Base-by-base conservation (phyloP, 768 basidiomycete genomes). In the Sutorius australiensis region DNA sequence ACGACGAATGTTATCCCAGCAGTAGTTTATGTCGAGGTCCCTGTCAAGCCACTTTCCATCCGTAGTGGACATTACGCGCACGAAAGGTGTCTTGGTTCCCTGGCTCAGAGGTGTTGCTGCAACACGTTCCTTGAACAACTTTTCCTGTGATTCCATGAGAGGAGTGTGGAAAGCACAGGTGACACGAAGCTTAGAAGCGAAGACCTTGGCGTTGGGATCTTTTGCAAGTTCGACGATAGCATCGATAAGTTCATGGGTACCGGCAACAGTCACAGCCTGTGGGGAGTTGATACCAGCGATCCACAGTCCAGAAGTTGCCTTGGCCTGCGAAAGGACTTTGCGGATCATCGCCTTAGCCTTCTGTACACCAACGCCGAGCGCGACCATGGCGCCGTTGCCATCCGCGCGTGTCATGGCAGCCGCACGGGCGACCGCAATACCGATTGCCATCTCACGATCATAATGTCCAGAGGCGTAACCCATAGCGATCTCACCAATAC, bases 391-490 rank as follows among this genome's bases (percentile, higher is more conserved):
- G 4, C 72, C 71, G 31, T 73, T 72, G 8, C 65, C 67, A 12
- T 67, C 69, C 42, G 70, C 71, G 16, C 61, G 43, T n/a, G 34
- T 59, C 72, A 72, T 73, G 16, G 72, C 68, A n/a, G 61, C 63
- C 5, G 71, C 71, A 53, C 71, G 71, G 14, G 69, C 71, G 11
- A 65, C 61, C 11, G 71, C 71, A n/a, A 72, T 61, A 34, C 67
- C 71, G 32, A 73, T 31, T 3, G 69, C 62, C 56, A 64, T 71
- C 48, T 71, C 61, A 43, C 63, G 71, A 39, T 72, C 61, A 36
- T 68, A 68, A 21, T 73, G 65, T 10, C 72, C 71, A 2, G 72
- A 67, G 12, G 71, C 70, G 27, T 73, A 73, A 38, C 69, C 63
- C 63, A 72, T 73, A 4, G 68, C 71, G 39, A 73, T 69, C 46